Percentiles rank a stretch among this genome's conserved stretches.
Conservation (phyloP, 768 basidiomycete species). For the Rubroboletus satanas region DNA sequence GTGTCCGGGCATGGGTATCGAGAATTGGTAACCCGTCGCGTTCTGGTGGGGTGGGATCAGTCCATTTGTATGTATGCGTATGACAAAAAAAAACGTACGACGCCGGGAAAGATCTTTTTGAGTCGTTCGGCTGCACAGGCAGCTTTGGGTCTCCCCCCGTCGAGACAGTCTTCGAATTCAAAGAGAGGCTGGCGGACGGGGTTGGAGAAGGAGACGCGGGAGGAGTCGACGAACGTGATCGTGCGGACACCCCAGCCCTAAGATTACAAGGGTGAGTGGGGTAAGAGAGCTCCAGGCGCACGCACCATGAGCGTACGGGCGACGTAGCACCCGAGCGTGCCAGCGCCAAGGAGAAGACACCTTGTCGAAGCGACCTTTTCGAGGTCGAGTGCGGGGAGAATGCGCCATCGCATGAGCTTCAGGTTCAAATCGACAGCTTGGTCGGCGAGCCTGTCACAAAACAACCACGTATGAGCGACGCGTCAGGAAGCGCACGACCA, state of each 20-base stretch:
- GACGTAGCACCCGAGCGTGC: slow-evolving; percentile 96
- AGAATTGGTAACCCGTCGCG: slow-evolving; percentile 70
- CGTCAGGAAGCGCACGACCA: neutral
- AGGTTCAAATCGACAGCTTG: slow-evolving; percentile 98
- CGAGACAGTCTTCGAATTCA: slow-evolving; percentile 88
- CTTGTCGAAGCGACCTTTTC: slow-evolving; percentile 78
- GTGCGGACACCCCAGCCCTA: slow-evolving; percentile 95
- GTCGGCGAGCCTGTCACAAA: slow-evolving; percentile 65
- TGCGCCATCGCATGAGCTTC: slow-evolving; percentile 97
- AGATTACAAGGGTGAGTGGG: neutral
- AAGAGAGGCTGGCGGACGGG: slow-evolving; percentile 97
- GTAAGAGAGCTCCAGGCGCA: neutral
- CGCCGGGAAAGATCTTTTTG: slow-evolving; percentile 88
- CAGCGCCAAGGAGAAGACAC: slow-evolving; percentile 89
- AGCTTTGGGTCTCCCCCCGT: slow-evolving; percentile 93
- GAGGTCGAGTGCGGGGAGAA: slow-evolving; percentile 83
- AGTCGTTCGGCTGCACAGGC: slow-evolving; percentile 82
- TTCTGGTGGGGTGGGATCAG: slow-evolving; percentile 47
- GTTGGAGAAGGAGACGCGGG: slow-evolving; percentile 92
- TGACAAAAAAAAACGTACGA: slow-evolving; percentile 49
- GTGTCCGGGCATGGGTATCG: slow-evolving; percentile 97
- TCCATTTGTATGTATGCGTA: neutral
- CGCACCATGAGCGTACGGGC: slow-evolving; percentile 80
- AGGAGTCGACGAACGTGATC: slow-evolving; percentile 91
- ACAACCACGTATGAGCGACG: neutral